phyloP scores from a whole-genome alignment of 371 early-diverging fungal species.

The Basidiobolus heterosporus region DNA sequence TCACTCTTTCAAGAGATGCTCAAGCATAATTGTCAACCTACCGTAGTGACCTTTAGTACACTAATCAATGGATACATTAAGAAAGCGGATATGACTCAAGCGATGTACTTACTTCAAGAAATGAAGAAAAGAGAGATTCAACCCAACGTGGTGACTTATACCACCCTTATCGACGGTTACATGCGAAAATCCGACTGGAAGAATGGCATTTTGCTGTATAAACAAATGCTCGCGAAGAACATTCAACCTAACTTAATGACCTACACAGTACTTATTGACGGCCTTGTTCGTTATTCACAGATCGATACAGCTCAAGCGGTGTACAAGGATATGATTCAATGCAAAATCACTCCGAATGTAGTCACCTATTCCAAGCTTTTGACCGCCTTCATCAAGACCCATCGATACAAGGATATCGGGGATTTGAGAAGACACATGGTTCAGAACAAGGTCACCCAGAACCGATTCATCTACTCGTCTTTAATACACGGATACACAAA shows the following conservation, averaged over 20 bases:
- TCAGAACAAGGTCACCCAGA: no score
- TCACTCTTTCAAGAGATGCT: no score
- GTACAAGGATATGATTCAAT: slow-evolving; percentile 4
- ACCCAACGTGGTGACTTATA: slow-evolving; percentile 6
- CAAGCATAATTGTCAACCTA: no score
- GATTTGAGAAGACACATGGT: no score
- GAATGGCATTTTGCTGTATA: background rate
- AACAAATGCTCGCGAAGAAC: slow-evolving; percentile 2
- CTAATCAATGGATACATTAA: no score
- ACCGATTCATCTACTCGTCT: no score
- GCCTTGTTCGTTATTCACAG: no score
- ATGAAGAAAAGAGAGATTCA: background rate
- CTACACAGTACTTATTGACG: slow-evolving; percentile 5
- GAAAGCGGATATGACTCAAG: no score
- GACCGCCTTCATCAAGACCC: slow-evolving; percentile 1
- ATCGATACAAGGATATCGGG: no score
- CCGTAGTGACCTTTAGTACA: no score
- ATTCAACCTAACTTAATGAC: slow-evolving; percentile 5
- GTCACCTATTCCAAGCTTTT: slow-evolving; percentile 3
- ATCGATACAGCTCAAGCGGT: background rate
- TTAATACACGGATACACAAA: no score
- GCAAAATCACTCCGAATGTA: slow-evolving; percentile 4
- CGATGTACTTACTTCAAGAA: no score
- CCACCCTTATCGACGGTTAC: slow-evolving; percentile 2
- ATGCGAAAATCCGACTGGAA: background rate